phyloP scores from a whole-genome alignment of 331 rosid species.

The Saraca asoca region DNA sequence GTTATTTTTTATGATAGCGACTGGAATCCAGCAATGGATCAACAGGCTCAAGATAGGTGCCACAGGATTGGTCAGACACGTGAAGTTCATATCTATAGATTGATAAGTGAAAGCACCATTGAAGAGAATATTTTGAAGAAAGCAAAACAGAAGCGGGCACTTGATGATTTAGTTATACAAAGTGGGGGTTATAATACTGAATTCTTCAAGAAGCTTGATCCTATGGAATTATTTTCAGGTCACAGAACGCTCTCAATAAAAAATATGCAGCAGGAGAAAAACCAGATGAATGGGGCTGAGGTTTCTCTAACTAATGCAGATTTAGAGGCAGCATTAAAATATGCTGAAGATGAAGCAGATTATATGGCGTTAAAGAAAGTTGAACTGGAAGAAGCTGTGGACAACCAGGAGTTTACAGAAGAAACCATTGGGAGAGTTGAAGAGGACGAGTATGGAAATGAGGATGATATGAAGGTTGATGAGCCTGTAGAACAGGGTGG shows the following conservation, averaged over 20 bases:
- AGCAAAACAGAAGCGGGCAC: conserved; percentile 98
- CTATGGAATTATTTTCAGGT: conserved; percentile 89
- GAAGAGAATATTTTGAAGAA: conserved; percentile 97
- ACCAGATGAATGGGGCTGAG: conserved; percentile 49
- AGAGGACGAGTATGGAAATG: conserved; percentile 87
- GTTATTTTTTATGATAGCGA: conserved; percentile 97
- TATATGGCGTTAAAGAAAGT: conserved; percentile 93
- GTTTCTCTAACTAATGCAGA: conserved; percentile 78
- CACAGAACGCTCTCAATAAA: conserved; percentile 67
- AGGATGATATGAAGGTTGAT: conserved; percentile 74
- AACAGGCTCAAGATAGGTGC: conserved; percentile 99
- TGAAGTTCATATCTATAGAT: conserved; percentile 91
- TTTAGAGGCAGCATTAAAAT: conserved; percentile 87
- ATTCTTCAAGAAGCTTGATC: conserved; percentile 97
- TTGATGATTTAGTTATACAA: conserved; percentile 95
- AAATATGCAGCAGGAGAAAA: conserved; percentile 69
- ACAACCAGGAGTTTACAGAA: conserved; percentile 95
- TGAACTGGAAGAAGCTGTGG: conserved; percentile 97
- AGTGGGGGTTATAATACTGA: conserved; percentile 98
- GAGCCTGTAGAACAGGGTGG: conserved; percentile 69
- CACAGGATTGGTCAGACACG: conserved; percentile 99
- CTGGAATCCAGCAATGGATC: conserved; percentile 99
- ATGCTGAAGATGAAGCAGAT: conserved; percentile 97
- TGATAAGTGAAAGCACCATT: conserved; percentile 93
- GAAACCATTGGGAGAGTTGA: conserved; percentile 92